Evolutionary conservation across 225 moss, liverwort and hornwort species (phyloP).

Genomic region (Pseudoscleropodium purum): DNA sequence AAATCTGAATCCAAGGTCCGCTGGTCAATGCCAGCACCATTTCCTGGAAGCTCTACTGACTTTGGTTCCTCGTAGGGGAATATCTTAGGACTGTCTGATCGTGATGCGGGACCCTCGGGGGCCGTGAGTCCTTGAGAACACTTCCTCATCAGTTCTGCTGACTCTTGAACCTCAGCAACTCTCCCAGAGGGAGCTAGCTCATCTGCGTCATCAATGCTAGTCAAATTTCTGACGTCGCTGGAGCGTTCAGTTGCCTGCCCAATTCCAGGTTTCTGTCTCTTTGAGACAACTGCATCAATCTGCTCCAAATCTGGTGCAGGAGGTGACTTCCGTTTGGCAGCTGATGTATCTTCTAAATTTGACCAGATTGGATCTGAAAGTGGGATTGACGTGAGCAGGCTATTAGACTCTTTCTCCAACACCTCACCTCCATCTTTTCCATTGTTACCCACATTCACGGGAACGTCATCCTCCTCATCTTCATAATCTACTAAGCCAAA

Average conservation of each 20-base stretch:
- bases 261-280: constrained; percentile 55
- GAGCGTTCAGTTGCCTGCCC: constrained; percentile 22
- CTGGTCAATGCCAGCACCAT: background rate
- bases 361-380: constrained; percentile 76
- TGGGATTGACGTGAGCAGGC: constrained; percentile 44
- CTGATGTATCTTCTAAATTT: constrained; percentile 58
- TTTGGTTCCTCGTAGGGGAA: background rate
- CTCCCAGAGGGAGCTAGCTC: background rate
- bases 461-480: constrained; percentile 82
- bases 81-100: background rate
- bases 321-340: constrained; percentile 58
- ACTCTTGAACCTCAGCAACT: background rate
- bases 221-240: constrained; percentile 13
- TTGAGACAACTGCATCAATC: constrained; percentile 31
- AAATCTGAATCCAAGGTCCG: background rate
- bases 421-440: constrained; percentile 41
- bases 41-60: background rate
- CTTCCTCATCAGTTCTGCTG: background rate
- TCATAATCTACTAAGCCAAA: constrained; percentile 90
- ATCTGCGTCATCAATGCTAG: constrained; percentile 17
- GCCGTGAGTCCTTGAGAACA: background rate
- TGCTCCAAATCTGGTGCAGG: constrained; percentile 26
- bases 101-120: background rate
- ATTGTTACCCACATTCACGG: constrained; percentile 38
- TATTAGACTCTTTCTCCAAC: constrained; percentile 43